A percentile compares a stretch with the other conserved stretches of the same genome.
phyloP scores from a whole-genome alignment of 129 eudicot genomes.

The Helianthus annuus region DNA sequence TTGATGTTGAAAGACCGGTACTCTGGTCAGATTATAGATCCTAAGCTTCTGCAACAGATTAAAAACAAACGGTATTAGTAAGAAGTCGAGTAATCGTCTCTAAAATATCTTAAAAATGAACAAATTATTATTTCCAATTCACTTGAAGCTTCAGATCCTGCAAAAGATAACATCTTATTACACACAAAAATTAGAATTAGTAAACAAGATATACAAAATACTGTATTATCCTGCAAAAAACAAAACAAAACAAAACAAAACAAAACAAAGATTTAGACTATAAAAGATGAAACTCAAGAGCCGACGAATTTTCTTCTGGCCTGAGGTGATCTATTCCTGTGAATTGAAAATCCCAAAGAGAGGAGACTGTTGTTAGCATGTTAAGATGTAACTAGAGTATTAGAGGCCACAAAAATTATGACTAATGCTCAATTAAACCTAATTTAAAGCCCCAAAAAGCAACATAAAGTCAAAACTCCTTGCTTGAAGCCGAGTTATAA shows the following conservation, averaged over 20 bases:
- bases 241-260: slow-evolving; percentile 1
- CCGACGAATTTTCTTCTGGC: slow-evolving; percentile 16
- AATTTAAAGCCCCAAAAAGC: slow-evolving; percentile 27
- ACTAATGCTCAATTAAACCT: slow-evolving; percentile 27
- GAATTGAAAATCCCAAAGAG: slow-evolving; percentile 36
- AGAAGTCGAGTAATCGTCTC: slow-evolving; percentile 1
- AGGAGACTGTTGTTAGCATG: slow-evolving; percentile 33
- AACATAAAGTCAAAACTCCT: slow-evolving; percentile 45
- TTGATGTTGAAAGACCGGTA: background rate
- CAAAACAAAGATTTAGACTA: background rate
- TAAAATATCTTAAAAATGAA: slow-evolving; percentile 18
- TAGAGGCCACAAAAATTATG: slow-evolving; percentile 5
- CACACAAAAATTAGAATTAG: slow-evolving; percentile 26
- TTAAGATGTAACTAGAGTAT: slow-evolving; percentile 4
- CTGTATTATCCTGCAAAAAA: slow-evolving; percentile 38
- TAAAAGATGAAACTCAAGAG: slow-evolving; percentile 11
- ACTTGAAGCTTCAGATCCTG: slow-evolving; percentile 60
- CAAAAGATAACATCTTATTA: slow-evolving; percentile 45
- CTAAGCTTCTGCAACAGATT: slow-evolving; percentile 15
- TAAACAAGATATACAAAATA: background rate
- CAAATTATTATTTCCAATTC: slow-evolving; percentile 33
- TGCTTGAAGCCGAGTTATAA: slow-evolving; percentile 41
- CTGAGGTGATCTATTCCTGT: slow-evolving; percentile 38
- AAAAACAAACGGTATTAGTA: slow-evolving; percentile 5
- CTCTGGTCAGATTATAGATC: slow-evolving; percentile 9